Evolutionary conservation across 2,329 filamentous ascomycete species (phyloP), one percentile per base, ranked within the genome.

Genomic region (Fusarium sp.): DNA sequence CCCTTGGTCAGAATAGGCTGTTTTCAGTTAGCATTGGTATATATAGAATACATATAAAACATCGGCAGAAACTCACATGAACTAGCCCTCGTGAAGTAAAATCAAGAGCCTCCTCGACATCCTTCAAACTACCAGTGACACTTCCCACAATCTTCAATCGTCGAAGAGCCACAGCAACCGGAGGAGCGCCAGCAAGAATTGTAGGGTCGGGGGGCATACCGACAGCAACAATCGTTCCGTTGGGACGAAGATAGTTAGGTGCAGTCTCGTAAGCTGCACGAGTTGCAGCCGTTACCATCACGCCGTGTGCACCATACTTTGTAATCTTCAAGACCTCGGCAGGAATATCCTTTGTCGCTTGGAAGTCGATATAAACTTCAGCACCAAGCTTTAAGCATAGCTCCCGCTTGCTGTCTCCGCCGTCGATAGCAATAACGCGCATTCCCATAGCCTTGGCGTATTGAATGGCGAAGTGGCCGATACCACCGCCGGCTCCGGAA

Each of bases 241-340:
- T 89, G 38, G 93, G 88, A 47, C 94, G 91, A 53, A 97, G 90
- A 78, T 97, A 97, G 78, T 87, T 89, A 34, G 92, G 89, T 10
- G 94, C 94, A 82, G 97, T 93, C 82, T 97, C 93, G 87, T 97
- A 97, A n/a, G 94, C 94, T 82, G 90, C 92, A 85, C 97, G 93
- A 69, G 85, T 88, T 44, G 93, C 93, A 50, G 94, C 94, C 39
- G 97, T 88, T 19, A 97, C 85, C 66, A 97, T 85, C 50, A 96
- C 94, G 14, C 93, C 94, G 72, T 97, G 92, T 2, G 94, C 94
- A 43, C 94, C 94, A n/a, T 92, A 84, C 15, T 91, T 92, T 65
- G 89, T 85, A 31, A 88, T 88, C 82, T 93, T 92, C 57, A 55
- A 57, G 2, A 97, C 93, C 71, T 95, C 92, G 72, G 87, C 87